Conservation (phyloP, 129 eudicot genomes). For the Chrysanthemum makinoi region DNA sequence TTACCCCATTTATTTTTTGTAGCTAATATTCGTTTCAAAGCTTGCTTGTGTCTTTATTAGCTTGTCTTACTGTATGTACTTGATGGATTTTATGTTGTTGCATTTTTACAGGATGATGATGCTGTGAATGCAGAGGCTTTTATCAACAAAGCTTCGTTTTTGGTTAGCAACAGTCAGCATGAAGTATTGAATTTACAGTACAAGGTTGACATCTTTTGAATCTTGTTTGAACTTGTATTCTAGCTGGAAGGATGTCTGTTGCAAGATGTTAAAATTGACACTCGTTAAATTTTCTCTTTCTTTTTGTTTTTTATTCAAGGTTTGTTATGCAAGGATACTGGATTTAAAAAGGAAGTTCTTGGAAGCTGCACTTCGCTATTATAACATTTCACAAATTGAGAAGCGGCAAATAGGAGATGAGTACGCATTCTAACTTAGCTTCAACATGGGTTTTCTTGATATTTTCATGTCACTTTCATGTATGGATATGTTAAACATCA, state of each 20-base stretch:
- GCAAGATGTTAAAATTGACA: slow-evolving; percentile 15
- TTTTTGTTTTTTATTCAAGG: slow-evolving; percentile 36
- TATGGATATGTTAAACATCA: neutral
- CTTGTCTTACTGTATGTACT: neutral
- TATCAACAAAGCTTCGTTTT: slow-evolving; percentile 92
- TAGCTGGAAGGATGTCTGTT: neutral
- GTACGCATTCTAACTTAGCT: slow-evolving; percentile 46
- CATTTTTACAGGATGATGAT: slow-evolving; percentile 85
- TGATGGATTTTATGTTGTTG: slow-evolving; percentile 5
- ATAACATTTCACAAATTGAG: slow-evolving; percentile 91
- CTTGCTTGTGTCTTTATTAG: neutral
- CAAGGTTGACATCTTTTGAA: slow-evolving; percentile 76
- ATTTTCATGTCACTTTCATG: neutral
- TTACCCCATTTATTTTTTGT: neutral
- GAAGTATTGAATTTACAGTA: slow-evolving; percentile 92
- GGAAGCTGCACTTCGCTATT: slow-evolving; percentile 98
- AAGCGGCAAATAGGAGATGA: slow-evolving; percentile 92
- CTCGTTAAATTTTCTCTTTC: neutral
- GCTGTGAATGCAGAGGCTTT: slow-evolving; percentile 97
- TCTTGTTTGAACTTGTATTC: neutral
- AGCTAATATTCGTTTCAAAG: neutral
- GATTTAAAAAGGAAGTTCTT: slow-evolving; percentile 94
- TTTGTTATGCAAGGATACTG: slow-evolving; percentile 90
- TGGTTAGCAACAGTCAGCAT: slow-evolving; percentile 92
- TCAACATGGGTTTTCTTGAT: neutral